These are phyloP conservation scores for Fusarium sp. DNA, from an alignment of 2,329 filamentous ascomycete genomes.

Conservation along the genomic window DNA sequence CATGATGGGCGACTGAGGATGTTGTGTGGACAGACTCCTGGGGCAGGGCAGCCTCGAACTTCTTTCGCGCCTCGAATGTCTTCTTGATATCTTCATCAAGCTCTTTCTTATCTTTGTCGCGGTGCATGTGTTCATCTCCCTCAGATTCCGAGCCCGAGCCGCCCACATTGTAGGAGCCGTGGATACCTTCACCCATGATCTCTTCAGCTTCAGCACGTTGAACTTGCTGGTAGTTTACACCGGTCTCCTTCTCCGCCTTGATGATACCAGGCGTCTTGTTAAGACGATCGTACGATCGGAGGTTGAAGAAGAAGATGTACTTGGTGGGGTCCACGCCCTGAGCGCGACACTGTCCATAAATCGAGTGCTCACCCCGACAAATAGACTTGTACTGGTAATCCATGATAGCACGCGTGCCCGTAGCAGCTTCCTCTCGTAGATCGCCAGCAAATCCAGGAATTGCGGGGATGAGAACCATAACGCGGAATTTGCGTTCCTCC, in stretches of 20 bases:
- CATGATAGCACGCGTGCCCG: slow-evolving; percentile 94
- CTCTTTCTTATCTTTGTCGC: slow-evolving; percentile 51
- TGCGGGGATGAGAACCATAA: slow-evolving; percentile 90
- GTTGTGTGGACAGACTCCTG: slow-evolving; percentile 54
- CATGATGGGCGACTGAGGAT: slow-evolving; percentile 75
- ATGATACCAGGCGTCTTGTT: slow-evolving; percentile 81
- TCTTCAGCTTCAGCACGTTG: slow-evolving; percentile 90
- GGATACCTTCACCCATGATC: slow-evolving; percentile 80
- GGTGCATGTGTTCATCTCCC: slow-evolving; percentile 62
- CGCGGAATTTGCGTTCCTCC: slow-evolving; percentile 86
- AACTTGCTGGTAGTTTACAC: slow-evolving; percentile 85
- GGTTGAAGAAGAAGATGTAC: slow-evolving; percentile 93
- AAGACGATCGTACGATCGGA: slow-evolving; percentile 91
- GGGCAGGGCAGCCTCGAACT: slow-evolving; percentile 62
- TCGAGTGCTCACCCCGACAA: slow-evolving; percentile 89
- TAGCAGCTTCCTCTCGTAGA: slow-evolving; percentile 82
- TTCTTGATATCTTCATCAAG: slow-evolving; percentile 51
- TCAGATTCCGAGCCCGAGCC: slow-evolving; percentile 51
- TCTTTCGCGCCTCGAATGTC: slow-evolving; percentile 60
- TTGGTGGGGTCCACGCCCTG: slow-evolving; percentile 81
- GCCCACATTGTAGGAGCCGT: slow-evolving; percentile 60
- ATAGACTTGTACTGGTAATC: slow-evolving; percentile 99
- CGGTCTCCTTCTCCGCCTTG: slow-evolving; percentile 82
- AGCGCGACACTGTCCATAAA: slow-evolving; percentile 79
- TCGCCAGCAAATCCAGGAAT: slow-evolving; percentile 96